These are phyloP conservation scores for Fusarium sp. DNA, from an alignment of 2,329 filamentous ascomycete genomes.

Conservation along the genomic window DNA sequence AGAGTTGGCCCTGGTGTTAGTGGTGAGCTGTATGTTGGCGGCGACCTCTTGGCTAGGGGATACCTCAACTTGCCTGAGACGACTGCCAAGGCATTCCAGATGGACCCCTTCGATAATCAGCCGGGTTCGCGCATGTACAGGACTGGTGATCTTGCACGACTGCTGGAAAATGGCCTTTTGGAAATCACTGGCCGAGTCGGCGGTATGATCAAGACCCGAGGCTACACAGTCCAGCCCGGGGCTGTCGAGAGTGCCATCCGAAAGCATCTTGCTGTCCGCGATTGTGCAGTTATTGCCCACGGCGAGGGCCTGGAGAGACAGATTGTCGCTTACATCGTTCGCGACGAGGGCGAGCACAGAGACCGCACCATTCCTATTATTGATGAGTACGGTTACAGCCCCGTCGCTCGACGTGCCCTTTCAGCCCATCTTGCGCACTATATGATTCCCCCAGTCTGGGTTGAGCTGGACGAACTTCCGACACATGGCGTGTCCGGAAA, in stretches of 20 bases:
- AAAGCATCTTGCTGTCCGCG: conserved; percentile 77
- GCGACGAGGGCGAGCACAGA: conserved; percentile 71
- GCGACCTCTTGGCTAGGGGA: conserved; percentile 80
- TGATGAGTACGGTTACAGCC: conserved; percentile 80
- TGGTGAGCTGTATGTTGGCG: conserved; percentile 84
- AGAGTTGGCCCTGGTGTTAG: conserved; percentile 73
- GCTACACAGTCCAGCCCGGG: conserved; percentile 83
- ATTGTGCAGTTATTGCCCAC: conserved; percentile 81
- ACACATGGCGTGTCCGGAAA: conserved; percentile 87
- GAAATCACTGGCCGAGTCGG: conserved; percentile 85
- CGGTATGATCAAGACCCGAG: conserved; percentile 85
- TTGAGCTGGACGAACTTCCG: conserved; percentile 79
- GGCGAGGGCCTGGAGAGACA: conserved; percentile 84
- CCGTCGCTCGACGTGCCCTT: conserved; percentile 76
- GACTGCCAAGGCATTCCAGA: conserved; percentile 80
- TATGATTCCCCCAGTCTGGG: conserved; percentile 87
- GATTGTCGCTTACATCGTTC: conserved; percentile 83
- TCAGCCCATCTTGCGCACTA: conserved; percentile 81
- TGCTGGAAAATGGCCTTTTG: conserved; percentile 77
- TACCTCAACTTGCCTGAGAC: conserved; percentile 87
- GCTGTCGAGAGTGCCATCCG: conserved; percentile 83
- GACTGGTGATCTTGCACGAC: conserved; percentile 79
- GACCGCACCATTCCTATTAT: conserved; percentile 76
- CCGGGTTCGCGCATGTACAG: conserved; percentile 80
- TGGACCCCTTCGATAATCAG: conserved; percentile 74